Evolutionary conservation across 345 rosid genomes (phyloP).

Genomic region (Camelina sativa): DNA sequence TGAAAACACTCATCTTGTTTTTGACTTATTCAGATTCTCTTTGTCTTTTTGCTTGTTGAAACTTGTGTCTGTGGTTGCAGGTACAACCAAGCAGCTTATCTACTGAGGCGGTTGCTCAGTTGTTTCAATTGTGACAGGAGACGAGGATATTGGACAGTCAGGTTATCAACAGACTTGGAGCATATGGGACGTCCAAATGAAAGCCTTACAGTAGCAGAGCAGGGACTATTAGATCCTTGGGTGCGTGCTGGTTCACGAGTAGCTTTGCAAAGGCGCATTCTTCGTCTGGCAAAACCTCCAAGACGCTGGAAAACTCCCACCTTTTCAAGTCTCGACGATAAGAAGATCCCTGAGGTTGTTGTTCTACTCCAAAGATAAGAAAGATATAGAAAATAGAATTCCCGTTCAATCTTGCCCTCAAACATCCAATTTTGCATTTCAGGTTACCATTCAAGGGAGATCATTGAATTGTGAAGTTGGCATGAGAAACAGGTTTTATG

Average conservation of each 20-base stretch:
- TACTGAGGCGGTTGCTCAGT: constrained; percentile 64
- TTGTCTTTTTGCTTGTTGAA: constrained; percentile 17
- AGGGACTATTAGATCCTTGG: constrained; percentile 81
- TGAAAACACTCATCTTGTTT: constrained; percentile 12
- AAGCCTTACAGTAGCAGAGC: constrained; percentile 82
- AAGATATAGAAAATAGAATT: not conserved
- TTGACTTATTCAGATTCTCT: not conserved
- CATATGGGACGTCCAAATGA: constrained; percentile 72
- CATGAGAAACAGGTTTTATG: constrained; percentile 79
- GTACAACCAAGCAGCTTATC: constrained; percentile 62
- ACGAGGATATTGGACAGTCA: constrained; percentile 92
- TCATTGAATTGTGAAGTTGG: constrained; percentile 85
- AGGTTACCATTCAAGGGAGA: constrained; percentile 86
- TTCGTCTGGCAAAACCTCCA: constrained; percentile 92
- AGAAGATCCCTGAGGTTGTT: constrained; percentile 73
- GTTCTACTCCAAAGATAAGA: not conserved
- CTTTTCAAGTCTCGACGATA: constrained; percentile 55
- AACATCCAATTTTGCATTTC: constrained; percentile 8
- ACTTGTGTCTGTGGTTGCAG: constrained; percentile 50
- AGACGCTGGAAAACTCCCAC: constrained; percentile 94
- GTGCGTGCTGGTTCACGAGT: constrained; percentile 93
- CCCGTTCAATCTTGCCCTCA: too few species aligned
- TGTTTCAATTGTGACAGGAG: constrained; percentile 71
- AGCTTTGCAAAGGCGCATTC: constrained; percentile 79
- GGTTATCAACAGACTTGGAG: constrained; percentile 88